Conservation (phyloP, 2,329 filamentous ascomycete genomes). For the Aspergillus pseudonomiae region DNA sequence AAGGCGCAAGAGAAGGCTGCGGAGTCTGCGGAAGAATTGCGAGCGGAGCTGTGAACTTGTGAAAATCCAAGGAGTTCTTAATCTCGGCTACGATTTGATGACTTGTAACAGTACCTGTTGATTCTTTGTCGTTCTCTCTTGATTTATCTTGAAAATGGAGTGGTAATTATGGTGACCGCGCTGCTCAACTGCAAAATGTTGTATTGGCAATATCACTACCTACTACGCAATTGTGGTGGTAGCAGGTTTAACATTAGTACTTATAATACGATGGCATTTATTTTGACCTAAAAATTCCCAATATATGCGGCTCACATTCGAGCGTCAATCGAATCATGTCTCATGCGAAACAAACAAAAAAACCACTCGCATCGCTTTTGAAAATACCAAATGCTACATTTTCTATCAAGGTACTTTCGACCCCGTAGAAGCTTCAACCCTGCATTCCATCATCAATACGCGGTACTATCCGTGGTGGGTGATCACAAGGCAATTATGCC, state of each 20-base stretch:
- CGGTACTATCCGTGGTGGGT: not conserved
- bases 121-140: not conserved
- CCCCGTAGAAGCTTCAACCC: not conserved
- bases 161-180: not conserved
- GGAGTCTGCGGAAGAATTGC: slow-evolving; percentile 52
- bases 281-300: not conserved
- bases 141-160: not conserved
- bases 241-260: not conserved
- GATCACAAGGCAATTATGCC: slow-evolving; percentile 14
- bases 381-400: not conserved
- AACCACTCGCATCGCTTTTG: slow-evolving; percentile 3
- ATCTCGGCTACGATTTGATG: slow-evolving; percentile 9
- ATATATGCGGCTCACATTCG: not conserved
- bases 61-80: not conserved
- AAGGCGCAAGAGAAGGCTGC: slow-evolving; percentile 48
- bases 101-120: not conserved
- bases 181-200: not conserved
- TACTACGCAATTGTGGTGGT: not conserved
- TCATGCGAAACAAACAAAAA: not conserved
- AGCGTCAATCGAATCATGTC: not conserved
- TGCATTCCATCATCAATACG: not conserved
- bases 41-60: slow-evolving; percentile 34
- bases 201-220: not conserved
- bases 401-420: not conserved
- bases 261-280: not conserved